phyloP scores from a whole-genome alignment of 176 grass and related monocot species.

The Poa pratensis region DNA sequence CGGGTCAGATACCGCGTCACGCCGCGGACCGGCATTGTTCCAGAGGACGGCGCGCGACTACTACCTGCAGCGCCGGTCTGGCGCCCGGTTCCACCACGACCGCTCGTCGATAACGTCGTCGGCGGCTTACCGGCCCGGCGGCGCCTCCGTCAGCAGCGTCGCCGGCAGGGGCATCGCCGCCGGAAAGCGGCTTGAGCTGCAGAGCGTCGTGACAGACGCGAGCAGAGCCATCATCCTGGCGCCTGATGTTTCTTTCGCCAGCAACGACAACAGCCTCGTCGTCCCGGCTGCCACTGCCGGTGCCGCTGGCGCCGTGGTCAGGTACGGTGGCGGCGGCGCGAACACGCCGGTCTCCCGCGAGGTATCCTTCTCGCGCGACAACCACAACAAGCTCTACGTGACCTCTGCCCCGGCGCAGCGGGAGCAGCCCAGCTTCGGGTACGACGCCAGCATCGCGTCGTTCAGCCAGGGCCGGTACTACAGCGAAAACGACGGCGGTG shows the following conservation, averaged over 20 bases:
- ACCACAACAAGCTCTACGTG: constrained; percentile 55
- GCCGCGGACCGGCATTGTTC: constrained; percentile 58
- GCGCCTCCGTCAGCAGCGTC: not conserved
- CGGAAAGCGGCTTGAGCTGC: constrained; percentile 61
- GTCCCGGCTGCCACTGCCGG: not conserved
- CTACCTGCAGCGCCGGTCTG: constrained; percentile 44
- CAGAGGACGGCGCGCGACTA: constrained; percentile 62
- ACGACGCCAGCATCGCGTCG: constrained; percentile 40
- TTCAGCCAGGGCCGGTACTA: constrained; percentile 30
- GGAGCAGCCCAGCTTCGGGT: constrained; percentile 39
- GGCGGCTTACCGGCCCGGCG: no score
- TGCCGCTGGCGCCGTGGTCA: not conserved
- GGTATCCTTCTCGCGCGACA: constrained; percentile 58
- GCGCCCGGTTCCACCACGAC: not conserved
- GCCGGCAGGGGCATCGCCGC: not conserved
- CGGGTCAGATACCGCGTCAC: not conserved
- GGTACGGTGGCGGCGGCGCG: constrained; percentile 9
- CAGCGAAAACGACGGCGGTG: not conserved
- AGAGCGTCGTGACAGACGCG: constrained; percentile 50
- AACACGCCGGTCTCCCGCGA: constrained; percentile 29
- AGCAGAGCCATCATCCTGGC: constrained; percentile 32
- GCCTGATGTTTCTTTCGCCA: constrained; percentile 47
- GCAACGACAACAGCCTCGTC: constrained; percentile 37
- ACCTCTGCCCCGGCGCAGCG: not conserved
- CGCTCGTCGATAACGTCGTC: constrained; percentile 32